A percentile compares a stretch with the other conserved stretches of the same genome.
These are phyloP conservation scores for Phanerochaete sordida DNA, from an alignment of 768 basidiomycete genomes.

Conservation along the genomic window DNA sequence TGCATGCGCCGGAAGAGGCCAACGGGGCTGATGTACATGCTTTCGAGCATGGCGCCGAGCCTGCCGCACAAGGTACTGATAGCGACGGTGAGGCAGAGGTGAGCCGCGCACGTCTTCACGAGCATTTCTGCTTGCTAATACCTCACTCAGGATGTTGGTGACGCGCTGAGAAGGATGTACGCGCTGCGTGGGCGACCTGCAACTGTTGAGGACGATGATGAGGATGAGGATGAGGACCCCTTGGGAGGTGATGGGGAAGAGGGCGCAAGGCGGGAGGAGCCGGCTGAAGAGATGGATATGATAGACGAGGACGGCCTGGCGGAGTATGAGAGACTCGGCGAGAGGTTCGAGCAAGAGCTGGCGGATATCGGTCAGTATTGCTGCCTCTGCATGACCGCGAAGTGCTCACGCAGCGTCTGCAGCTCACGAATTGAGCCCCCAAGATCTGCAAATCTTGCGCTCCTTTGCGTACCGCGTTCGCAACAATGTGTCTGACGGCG, in stretches of 20 bases:
- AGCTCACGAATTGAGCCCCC: neutral
- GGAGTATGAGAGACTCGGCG: neutral
- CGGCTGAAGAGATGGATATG: neutral
- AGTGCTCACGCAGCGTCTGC: neutral
- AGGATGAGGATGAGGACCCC: neutral
- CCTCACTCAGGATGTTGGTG: too few species aligned
- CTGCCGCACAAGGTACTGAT: too few species aligned
- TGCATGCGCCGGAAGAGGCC: too few species aligned
- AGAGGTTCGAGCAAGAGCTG: neutral
- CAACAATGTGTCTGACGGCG: neutral
- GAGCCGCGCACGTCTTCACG: too few species aligned
- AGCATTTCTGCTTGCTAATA: too few species aligned
- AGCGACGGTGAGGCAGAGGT: too few species aligned
- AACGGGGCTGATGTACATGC: too few species aligned
- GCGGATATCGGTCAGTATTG: neutral
- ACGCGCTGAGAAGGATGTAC: too few species aligned
- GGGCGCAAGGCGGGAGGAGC: neutral
- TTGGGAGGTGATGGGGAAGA: neutral
- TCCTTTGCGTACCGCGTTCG: neutral
- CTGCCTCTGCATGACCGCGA: neutral
- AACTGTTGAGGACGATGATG: neutral
- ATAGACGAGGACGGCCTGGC: neutral
- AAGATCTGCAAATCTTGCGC: neutral
- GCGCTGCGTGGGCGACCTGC: neutral
- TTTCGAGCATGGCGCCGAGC: too few species aligned